Percentiles rank a stretch among this genome's conserved stretches.
phyloP scores from a whole-genome alignment of 495 filamentous ascomycete species.

The Penicillium antarcticum region DNA sequence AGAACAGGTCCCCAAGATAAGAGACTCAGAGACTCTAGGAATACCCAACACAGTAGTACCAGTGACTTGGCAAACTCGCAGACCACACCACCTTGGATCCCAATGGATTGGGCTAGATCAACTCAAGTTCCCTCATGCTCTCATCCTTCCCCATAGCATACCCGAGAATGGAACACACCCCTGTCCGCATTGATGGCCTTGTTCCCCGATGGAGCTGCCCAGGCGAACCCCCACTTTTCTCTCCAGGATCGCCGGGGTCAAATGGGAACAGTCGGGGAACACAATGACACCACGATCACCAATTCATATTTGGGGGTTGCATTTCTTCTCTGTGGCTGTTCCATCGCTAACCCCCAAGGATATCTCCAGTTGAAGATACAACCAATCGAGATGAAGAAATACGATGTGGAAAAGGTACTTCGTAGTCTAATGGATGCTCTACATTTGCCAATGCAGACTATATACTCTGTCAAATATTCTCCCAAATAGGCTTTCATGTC shows the following conservation, averaged over 20 bases:
- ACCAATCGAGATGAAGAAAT: neutral
- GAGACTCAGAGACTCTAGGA: neutral
- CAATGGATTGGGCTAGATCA: neutral
- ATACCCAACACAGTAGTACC: neutral
- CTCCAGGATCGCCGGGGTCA: neutral
- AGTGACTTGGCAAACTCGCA: neutral
- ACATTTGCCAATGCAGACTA: neutral
- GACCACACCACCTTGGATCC: neutral
- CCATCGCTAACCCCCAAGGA: neutral
- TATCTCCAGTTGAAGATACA: neutral
- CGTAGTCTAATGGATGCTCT: neutral
- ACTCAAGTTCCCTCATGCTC: neutral
- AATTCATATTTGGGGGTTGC: constrained; percentile 15
- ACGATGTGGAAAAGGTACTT: neutral
- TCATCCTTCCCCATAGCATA: neutral
- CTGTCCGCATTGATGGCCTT: neutral
- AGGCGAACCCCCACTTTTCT: neutral
- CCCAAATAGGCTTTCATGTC: neutral
- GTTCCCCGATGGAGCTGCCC: neutral
- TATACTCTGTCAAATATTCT: neutral
- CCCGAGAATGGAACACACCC: neutral
- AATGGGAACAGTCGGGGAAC: constrained; percentile 3
- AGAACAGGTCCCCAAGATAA: neutral
- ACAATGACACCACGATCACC: constrained; percentile 11
- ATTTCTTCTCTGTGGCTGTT: constrained; percentile 8